Conservation (phyloP, 805 yeast species). For the Debaryomyces castellii region DNA sequence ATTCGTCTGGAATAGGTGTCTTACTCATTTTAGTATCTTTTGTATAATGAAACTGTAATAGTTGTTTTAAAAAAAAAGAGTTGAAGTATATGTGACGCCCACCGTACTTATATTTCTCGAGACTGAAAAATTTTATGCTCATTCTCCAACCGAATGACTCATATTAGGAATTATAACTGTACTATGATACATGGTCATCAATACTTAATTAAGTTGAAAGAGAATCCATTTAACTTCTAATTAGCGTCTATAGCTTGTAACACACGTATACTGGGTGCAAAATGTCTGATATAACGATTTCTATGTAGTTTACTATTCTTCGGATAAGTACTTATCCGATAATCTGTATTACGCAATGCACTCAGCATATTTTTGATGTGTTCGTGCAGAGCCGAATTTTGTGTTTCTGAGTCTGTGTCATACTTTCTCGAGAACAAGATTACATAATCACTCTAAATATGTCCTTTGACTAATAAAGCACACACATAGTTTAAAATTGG, state of each 20-base stretch:
- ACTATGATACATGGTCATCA: background rate
- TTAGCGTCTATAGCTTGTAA: too few relatives aligned
- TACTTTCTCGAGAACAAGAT: too few relatives aligned
- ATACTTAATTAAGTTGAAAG: background rate
- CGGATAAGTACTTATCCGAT: background rate
- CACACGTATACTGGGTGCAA: background rate
- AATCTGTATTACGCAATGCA: background rate
- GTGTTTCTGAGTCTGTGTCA: too few relatives aligned
- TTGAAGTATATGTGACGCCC: background rate
- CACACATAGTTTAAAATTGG: too few relatives aligned
- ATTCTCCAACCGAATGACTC: background rate
- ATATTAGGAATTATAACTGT: background rate
- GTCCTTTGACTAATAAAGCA: too few relatives aligned
- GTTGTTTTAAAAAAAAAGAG: background rate
- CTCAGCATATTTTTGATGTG: too few relatives aligned
- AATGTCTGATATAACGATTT: background rate
- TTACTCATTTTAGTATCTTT: slow-evolving; percentile 23
- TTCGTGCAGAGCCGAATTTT: too few relatives aligned
- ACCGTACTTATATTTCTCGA: background rate
- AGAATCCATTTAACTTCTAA: too few relatives aligned
- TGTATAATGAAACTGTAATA: background rate
- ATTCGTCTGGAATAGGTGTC: slow-evolving; percentile 63
- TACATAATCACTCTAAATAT: too few relatives aligned
- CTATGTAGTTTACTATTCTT: background rate
- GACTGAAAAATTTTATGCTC: background rate